Percentiles rank a stretch among this genome's conserved stretches.
phyloP scores from a whole-genome alignment of 2,329 filamentous ascomycete genomes.

The Scedosporium aurantiacum region DNA sequence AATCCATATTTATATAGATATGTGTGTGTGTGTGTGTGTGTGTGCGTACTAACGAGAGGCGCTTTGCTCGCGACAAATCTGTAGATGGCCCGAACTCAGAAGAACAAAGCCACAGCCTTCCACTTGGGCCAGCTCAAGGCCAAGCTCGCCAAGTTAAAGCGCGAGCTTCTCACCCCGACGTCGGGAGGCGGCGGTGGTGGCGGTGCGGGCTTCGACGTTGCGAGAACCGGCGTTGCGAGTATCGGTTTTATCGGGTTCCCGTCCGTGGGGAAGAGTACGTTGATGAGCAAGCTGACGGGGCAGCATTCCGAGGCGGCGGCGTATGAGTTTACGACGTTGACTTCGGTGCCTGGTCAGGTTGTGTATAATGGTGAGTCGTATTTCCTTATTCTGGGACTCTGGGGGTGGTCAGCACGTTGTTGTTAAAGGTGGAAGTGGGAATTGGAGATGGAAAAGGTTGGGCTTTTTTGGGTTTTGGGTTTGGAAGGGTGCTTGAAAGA shows the following conservation, averaged over 20 bases:
- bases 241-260: constrained; percentile 97
- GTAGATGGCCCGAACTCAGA: constrained; percentile 91
- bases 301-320: constrained; percentile 95
- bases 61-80: neutral
- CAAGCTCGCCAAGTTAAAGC: constrained; percentile 95
- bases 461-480: neutral
- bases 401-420: too few relatives aligned
- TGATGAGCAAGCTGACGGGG: constrained; percentile 90
- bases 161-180: constrained; percentile 80
- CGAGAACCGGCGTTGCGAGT: constrained; percentile 91
- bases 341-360: constrained; percentile 92
- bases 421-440: neutral
- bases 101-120: constrained; percentile 91
- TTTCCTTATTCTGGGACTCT: too few relatives aligned
- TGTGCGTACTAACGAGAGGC: neutral
- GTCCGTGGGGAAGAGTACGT: constrained; percentile 94
- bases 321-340: constrained; percentile 98
- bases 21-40: too few relatives aligned
- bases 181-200: constrained; percentile 76
- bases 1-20: too few relatives aligned
- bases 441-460: neutral
- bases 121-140: constrained; percentile 95
- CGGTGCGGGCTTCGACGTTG: constrained; percentile 89
- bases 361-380: constrained; percentile 63
- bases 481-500: neutral